These are phyloP conservation scores for Albophoma yamanashiensis DNA, from an alignment of 2,329 filamentous ascomycete genomes.

Conservation along the genomic window DNA sequence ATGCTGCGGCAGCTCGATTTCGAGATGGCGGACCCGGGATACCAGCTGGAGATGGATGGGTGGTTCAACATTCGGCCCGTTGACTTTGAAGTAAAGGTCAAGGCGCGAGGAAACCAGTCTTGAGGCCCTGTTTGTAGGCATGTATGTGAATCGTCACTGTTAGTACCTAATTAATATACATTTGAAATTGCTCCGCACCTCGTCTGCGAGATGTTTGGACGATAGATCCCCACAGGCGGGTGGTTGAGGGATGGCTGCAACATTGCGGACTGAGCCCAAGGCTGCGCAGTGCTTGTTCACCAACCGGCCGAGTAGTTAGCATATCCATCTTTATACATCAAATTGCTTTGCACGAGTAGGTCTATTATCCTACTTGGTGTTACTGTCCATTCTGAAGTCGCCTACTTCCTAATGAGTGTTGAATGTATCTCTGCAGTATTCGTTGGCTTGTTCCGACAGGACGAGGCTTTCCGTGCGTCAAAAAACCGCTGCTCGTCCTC, in stretches of 20 bases:
- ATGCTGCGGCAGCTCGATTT: slow-evolving; percentile 35
- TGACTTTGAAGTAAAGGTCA: slow-evolving; percentile 32
- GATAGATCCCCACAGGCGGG: too few relatives aligned
- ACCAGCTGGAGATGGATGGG: slow-evolving; percentile 33
- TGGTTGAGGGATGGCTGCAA: too few relatives aligned
- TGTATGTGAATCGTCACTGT: neutral
- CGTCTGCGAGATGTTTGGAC: too few relatives aligned
- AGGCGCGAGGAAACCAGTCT: slow-evolving; percentile 17
- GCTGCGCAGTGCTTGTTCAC: too few relatives aligned
- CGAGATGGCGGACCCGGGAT: slow-evolving; percentile 27
- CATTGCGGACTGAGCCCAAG: too few relatives aligned
- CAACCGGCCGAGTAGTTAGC: too few relatives aligned
- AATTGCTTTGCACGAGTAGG: neutral
- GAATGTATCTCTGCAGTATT: neutral
- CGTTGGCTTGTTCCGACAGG: neutral
- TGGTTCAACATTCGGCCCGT: slow-evolving; percentile 42
- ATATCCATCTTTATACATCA: neutral
- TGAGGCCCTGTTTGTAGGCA: neutral
- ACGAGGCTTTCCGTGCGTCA: neutral
- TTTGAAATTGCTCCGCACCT: neutral
- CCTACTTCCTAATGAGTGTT: neutral
- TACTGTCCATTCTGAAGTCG: neutral
- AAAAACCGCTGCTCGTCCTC: neutral
- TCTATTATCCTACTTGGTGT: too few relatives aligned
- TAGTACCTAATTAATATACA: neutral